Evolutionary conservation across 257 asterid species (phyloP), one percentile per base, ranked within the genome.

Genomic region (Voacanga thouarsii): DNA sequence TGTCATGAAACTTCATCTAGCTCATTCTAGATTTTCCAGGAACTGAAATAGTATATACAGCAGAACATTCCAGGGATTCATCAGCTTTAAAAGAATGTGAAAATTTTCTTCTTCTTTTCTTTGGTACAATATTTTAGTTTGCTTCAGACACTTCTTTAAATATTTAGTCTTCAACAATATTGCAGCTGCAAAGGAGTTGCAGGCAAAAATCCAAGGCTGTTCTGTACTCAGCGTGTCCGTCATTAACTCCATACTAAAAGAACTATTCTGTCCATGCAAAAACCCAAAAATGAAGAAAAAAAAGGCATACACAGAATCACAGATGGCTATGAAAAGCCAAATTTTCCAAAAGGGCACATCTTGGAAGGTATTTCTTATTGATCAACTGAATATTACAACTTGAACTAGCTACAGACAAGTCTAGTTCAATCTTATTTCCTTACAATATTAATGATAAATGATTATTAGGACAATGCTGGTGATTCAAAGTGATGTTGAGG

Each of bases 401-500:
- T 51, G 39, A 57, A 57, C 12, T n/a, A 57, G 28, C 4, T 56
- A 56, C 5, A 23, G 63, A 56, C 28, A 7, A 21, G 28, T 21
- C 28, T 21, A 57, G 64, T 57, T 2, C 30, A 57, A n/a, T 57
- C 30, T 57, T 18, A 19, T 11, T 14, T 49, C 9, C 21, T 75
- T 43, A 60, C 69, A 59, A 41, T 33, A 33, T 33, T 33, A 33
- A 33, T 33, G 37, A 33, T 33, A 33, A 1, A 33, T 75, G 43
- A 75, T 14, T 43, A 39, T 43, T 72, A 41, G 0, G 70, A 30
- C 26, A 50, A 77, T 77, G 67, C 41, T 51, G 80, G 55, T 64
- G 80, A n/a, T 74, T 65, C 0, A 88, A n/a, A 70, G n/a, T 44
- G 57, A 70, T 70, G 74, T 1, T 43, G 30, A 70, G 74, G 53